Base-by-base conservation (phyloP, 2,329 filamentous ascomycete species). In the Calonectria ilicicola region DNA sequence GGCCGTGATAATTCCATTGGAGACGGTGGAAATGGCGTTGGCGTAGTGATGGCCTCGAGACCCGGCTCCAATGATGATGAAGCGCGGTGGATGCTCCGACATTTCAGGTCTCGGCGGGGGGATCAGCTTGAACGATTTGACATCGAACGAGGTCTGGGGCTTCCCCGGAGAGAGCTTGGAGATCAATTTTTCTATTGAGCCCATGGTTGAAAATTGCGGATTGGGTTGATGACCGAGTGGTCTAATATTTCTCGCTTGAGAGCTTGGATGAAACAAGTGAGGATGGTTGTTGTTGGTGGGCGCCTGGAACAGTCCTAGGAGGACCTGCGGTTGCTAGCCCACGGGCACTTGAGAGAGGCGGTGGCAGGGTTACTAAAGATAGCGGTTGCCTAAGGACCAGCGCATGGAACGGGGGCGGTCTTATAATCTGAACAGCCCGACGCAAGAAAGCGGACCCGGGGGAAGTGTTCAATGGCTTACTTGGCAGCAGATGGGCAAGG, bases 51-150 rank as follows among this genome's bases (percentile, higher is more conserved):
- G 89, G 17, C 95, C 95, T 42, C 95, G 92, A 60, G 93, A 94
- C 40, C 95, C 95, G 9, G 94, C 95, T 23, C 95, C 95, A 77
- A 98, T 92, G 79, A 98, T 90, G 68, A 97, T 88, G 79, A 97
- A 91, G 64, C 93, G 91, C 3, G 92, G 90, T 27, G 91, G 88
- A 38, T 81, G 84, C 7, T 83, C 81, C 3, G 89, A 89, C 81
- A 85, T 83, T 51, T 84, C 80, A 10, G 87, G 86, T 56, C 83
- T 86, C 12, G 84, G 84, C 23, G 84, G 85, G 6, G 84, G 80
- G 47, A 68, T 72, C 27, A 76, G 60, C 58, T 67, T 67, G 65
- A 69, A 79, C 72, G 71, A 60, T 19, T 60, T 60, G 53, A 23
- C 53, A 60, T 60, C 53, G 32, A 40, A 60, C 77, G 75, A 53